These are phyloP conservation scores for Simmondsia chinensis DNA, from an alignment of 148 eudicot genomes.

Conservation along the genomic window DNA sequence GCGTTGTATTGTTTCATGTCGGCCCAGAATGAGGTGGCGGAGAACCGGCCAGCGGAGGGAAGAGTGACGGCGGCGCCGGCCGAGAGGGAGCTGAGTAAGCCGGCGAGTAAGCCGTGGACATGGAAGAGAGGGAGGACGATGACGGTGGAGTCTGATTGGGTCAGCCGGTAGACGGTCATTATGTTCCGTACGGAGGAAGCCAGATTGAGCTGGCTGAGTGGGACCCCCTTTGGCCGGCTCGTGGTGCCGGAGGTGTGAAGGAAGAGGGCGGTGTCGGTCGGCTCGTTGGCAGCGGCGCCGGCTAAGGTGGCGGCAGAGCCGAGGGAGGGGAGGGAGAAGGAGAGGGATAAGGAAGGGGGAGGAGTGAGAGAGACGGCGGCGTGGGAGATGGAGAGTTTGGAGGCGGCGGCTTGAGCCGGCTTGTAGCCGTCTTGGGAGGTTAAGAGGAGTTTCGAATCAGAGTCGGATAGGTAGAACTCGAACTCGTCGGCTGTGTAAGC, in stretches of 20 bases:
- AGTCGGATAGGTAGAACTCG: slow-evolving; percentile 87
- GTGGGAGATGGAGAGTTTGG: slow-evolving; percentile 42
- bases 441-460: slow-evolving; percentile 64
- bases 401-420: slow-evolving; percentile 56
- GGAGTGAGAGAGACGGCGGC: slow-evolving; percentile 45
- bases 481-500: slow-evolving; percentile 89
- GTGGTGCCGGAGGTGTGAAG: slow-evolving; percentile 99
- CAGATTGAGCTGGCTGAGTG: slow-evolving; percentile 64
- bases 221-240: slow-evolving; percentile 94
- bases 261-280: slow-evolving; percentile 66
- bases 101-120: slow-evolving; percentile 76
- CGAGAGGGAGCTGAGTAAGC: slow-evolving; percentile 58
- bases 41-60: slow-evolving; percentile 78
- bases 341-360: slow-evolving; percentile 31
- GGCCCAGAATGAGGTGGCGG: slow-evolving; percentile 78
- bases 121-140: slow-evolving; percentile 87
- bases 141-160: slow-evolving; percentile 76
- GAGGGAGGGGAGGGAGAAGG: slow-evolving; percentile 20
- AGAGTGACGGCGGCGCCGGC: slow-evolving; percentile 75
- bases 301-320: slow-evolving; percentile 13
- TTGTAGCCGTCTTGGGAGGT: slow-evolving; percentile 62
- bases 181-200: slow-evolving; percentile 67
- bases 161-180: slow-evolving; percentile 53
- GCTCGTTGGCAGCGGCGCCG: slow-evolving; percentile 33
- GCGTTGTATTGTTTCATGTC: slow-evolving; percentile 63